Percentiles rank a stretch among this genome's conserved stretches.
phyloP scores from a whole-genome alignment of 306 rosid species.

The Rubus idaeus region DNA sequence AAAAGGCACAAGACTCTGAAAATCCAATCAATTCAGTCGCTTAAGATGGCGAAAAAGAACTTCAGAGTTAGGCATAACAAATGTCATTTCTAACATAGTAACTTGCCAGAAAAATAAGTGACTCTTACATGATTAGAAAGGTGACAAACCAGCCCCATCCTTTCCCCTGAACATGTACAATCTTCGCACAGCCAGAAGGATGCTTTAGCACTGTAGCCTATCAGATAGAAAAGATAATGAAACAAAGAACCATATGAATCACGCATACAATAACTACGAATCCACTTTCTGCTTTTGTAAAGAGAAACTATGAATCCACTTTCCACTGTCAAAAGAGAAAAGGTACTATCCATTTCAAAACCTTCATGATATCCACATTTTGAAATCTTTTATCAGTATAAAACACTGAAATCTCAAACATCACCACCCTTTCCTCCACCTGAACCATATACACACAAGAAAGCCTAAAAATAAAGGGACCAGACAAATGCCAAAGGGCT shows the following conservation, averaged over 20 bases:
- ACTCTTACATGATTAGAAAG: constrained; percentile 52
- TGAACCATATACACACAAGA: constrained; percentile 3
- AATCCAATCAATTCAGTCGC: constrained; percentile 21
- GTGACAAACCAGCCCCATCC: constrained; percentile 87
- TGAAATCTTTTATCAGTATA: neutral
- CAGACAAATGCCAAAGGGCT: neutral
- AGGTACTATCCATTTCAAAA: constrained; percentile 1
- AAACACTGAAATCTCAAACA: neutral
- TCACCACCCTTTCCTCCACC: neutral
- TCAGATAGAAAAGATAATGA: constrained; percentile 29
- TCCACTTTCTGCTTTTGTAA: too few species aligned
- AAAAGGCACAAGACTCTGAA: constrained; percentile 73
- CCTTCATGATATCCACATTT: constrained; percentile 13
- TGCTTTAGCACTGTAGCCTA: constrained; percentile 82
- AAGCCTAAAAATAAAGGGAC: neutral
- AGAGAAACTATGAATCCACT: neutral
- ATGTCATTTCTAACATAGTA: neutral
- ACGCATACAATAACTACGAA: neutral
- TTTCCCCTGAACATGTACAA: constrained; percentile 46
- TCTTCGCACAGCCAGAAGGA: constrained; percentile 88
- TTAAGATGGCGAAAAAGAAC: constrained; percentile 23
- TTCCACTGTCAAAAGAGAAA: neutral
- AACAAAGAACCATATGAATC: constrained; percentile 2
- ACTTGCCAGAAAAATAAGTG: neutral
- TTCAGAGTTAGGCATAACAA: constrained; percentile 9